phyloP scores from a whole-genome alignment of 495 filamentous ascomycete genomes.

The Penicillium ucsense region DNA sequence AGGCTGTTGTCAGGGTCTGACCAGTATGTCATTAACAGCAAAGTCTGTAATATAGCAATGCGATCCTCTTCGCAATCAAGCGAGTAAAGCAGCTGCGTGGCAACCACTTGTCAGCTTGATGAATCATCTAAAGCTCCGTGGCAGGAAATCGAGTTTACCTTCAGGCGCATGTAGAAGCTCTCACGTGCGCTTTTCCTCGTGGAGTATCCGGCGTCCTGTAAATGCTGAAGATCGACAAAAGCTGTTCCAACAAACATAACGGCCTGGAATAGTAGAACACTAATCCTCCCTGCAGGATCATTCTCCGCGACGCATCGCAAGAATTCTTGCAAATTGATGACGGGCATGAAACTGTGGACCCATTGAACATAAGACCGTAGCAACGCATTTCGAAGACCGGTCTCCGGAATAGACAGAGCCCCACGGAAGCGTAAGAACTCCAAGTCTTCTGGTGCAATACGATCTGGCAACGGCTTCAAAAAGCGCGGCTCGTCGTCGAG shows the following conservation, averaged over 20 bases:
- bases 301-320: slow-evolving; percentile 49
- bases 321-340: slow-evolving; percentile 66
- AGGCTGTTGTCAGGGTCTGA: slow-evolving; percentile 57
- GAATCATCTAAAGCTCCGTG: not conserved
- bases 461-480: slow-evolving; percentile 31
- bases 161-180: slow-evolving; percentile 63
- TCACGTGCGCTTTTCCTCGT: slow-evolving; percentile 64
- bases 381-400: slow-evolving; percentile 57
- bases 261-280: slow-evolving; percentile 67
- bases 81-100: slow-evolving; percentile 54
- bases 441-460: slow-evolving; percentile 59
- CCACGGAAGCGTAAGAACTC: slow-evolving; percentile 64
- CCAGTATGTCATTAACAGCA: slow-evolving; percentile 82
- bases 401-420: slow-evolving; percentile 58
- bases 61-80: slow-evolving; percentile 77
- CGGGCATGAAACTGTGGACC: slow-evolving; percentile 79
- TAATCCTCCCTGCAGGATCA: slow-evolving; percentile 53
- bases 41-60: slow-evolving; percentile 65
- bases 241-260: slow-evolving; percentile 73
- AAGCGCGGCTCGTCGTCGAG: slow-evolving; percentile 43
- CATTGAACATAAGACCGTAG: slow-evolving; percentile 67
- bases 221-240: slow-evolving; percentile 59
- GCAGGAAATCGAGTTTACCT: slow-evolving; percentile 38
- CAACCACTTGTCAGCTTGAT: not conserved
- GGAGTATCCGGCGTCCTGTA: slow-evolving; percentile 59